Base-by-base conservation (phyloP, 768 basidiomycete species). In the Pleurotus ostreatus region DNA sequence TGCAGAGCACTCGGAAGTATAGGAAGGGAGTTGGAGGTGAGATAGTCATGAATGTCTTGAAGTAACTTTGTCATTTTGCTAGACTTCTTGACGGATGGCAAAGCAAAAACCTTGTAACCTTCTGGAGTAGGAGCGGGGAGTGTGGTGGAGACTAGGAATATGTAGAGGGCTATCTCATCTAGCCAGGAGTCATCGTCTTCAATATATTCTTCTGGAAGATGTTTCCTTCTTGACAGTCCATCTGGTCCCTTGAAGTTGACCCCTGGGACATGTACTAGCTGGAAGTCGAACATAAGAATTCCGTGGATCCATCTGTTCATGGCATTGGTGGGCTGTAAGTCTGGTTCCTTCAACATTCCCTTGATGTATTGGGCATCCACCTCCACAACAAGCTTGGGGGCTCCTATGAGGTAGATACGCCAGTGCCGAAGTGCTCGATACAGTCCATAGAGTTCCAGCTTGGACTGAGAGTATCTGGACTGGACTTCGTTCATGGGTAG, bases 301-400 rank as follows among this genome's bases (percentile, higher is more conserved):
- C 64, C 69, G 44, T 65, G 61, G 23, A 78, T 74, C 77, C 76
- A 78, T 13, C 67, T 55, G 52, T 78, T 78, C 5, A 77, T 71
- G 0, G 74, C 57, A 0, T 73, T 69, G 55, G 70, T 73, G 0
- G 72, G 74, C 15, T 66, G 65, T 0, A 71, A 20, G 37, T 77
- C 72, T 0, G 75, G 74, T 12, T 70, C 55, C 47, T 76, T 73
- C 3, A 78, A 48, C 74, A 77, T 78, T n/a, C 70, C 72, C 52
- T 71, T 71, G 5, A 78, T 74, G 56, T 72, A 72, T 30, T 71
- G 62, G 0, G 72, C 74, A 60, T 78, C 72, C 0, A 72, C 70
- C 59, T 76, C 72, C 0, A 78, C 63, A 16, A 61, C 49, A 0
- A 78, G 58, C 2, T 65, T 70, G 26, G 62, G 59, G 0, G 46